Percentiles rank a stretch among this genome's conserved stretches.
These are phyloP conservation scores for Cladosporium oxysporum DNA, from an alignment of 2,329 filamentous ascomycete species.

Conservation along the genomic window DNA sequence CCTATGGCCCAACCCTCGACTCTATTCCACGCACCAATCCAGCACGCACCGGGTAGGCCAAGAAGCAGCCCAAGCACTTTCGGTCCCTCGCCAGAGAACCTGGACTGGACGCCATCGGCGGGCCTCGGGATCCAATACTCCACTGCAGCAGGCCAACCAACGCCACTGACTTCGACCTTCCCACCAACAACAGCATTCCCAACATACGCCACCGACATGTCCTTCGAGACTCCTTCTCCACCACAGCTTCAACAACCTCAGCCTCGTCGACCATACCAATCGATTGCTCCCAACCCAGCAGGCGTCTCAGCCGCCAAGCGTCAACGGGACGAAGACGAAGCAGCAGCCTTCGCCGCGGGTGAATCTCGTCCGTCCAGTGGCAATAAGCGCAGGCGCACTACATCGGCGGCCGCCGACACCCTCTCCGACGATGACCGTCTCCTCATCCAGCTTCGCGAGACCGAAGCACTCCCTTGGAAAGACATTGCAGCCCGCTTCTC, in stretches of 20 bases:
- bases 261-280: constrained; percentile 45
- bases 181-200: constrained; percentile 36
- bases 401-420: constrained; percentile 41
- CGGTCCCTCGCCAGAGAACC: constrained; percentile 40
- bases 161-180: constrained; percentile 37
- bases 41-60: constrained; percentile 38
- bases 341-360: constrained; percentile 34
- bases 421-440: constrained; percentile 54
- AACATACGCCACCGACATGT: constrained; percentile 30
- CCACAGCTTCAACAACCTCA: constrained; percentile 39
- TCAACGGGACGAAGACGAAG: constrained; percentile 41
- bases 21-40: constrained; percentile 22
- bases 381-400: constrained; percentile 46
- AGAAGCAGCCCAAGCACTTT: constrained; percentile 48
- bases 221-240: constrained; percentile 32
- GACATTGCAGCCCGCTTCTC: constrained; percentile 55
- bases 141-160: constrained; percentile 31
- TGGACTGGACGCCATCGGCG: constrained; percentile 42
- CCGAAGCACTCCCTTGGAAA: constrained; percentile 56
- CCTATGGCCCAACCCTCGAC: neutral
- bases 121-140: constrained; percentile 46
- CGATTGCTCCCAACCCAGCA: constrained; percentile 47
- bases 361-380: constrained; percentile 5
- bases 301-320: constrained; percentile 41
- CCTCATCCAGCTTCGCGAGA: constrained; percentile 54